These are phyloP conservation scores for Corrigiola litoralis DNA, from an alignment of 179 eudicot genomes.

Conservation along the genomic window DNA sequence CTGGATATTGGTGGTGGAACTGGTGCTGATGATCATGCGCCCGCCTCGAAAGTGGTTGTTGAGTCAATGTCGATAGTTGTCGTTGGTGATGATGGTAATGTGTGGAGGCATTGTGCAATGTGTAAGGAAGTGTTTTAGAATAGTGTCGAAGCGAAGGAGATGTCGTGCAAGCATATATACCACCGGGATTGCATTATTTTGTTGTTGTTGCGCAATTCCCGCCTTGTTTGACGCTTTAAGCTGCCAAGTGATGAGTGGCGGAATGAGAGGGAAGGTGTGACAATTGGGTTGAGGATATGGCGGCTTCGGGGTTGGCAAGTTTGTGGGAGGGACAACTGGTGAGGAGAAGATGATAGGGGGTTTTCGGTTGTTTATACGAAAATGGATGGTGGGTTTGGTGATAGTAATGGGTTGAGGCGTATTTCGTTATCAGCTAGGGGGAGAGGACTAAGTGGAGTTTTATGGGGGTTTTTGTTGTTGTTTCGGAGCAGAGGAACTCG, in stretches of 20 bases:
- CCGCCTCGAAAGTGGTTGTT: constrained; percentile 34
- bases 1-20: neutral
- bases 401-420: constrained; percentile 22
- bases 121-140: constrained; percentile 42
- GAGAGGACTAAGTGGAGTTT: constrained; percentile 17
- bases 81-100: constrained; percentile 18
- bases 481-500: constrained; percentile 21
- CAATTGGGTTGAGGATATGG: constrained; percentile 45
- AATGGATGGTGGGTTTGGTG: constrained; percentile 61
- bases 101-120: constrained; percentile 43
- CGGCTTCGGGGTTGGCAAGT: constrained; percentile 47
- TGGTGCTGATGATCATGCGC: neutral
- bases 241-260: constrained; percentile 24
- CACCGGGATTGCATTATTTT: constrained; percentile 49
- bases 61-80: constrained; percentile 34
- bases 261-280: constrained; percentile 11
- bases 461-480: constrained; percentile 28
- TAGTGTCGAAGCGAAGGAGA: constrained; percentile 29
- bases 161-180: constrained; percentile 49
- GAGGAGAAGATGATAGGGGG: constrained; percentile 44
- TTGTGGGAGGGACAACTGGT: constrained; percentile 32
- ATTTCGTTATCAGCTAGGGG: constrained; percentile 23
- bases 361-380: constrained; percentile 76
- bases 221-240: constrained; percentile 48
- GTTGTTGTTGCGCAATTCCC: constrained; percentile 39